Percentiles rank a stretch among this genome's conserved stretches.
Conservation (phyloP, 2,329 filamentous ascomycete genomes). For the Aspergillus versicolor region DNA sequence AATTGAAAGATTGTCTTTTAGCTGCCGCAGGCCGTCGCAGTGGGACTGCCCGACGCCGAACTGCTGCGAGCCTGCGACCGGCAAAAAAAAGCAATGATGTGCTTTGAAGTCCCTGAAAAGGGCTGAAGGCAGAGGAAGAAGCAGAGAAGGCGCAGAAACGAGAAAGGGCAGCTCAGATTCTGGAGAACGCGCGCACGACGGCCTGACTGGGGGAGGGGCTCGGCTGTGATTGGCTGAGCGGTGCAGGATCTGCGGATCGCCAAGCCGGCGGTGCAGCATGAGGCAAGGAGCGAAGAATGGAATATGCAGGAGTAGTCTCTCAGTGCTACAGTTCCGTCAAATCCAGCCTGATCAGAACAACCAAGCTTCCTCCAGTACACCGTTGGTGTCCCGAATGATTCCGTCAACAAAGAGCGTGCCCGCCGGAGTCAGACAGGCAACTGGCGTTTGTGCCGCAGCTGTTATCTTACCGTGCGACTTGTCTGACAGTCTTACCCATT, state of each 20-base stretch:
- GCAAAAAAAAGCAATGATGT: constrained; percentile 4
- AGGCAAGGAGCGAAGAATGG: constrained; percentile 11
- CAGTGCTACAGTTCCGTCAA: not conserved
- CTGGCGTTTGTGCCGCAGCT: no score
- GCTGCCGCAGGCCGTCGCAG: not conserved
- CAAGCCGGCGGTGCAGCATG: constrained; percentile 20
- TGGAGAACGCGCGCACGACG: constrained; percentile 9
- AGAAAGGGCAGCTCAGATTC: not conserved
- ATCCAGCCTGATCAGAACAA: not conserved
- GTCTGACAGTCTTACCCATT: not conserved
- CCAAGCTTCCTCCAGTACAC: no score
- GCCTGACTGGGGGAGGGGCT: constrained; percentile 13
- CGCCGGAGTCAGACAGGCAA: not conserved
- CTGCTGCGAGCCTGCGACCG: not conserved
- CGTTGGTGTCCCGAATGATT: not conserved
- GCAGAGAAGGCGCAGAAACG: not conserved
- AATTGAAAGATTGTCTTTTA: not conserved
- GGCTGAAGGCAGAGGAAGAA: not conserved
- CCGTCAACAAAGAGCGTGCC: not conserved
- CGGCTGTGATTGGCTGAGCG: not conserved
- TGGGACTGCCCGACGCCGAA: constrained; percentile 1
- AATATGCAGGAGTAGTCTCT: not conserved
- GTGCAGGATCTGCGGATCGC: constrained; percentile 19
- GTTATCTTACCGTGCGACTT: not conserved
- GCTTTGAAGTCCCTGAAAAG: not conserved